Conservation (phyloP, 2,329 filamentous ascomycete species). For the Paecilomyces sp. region DNA sequence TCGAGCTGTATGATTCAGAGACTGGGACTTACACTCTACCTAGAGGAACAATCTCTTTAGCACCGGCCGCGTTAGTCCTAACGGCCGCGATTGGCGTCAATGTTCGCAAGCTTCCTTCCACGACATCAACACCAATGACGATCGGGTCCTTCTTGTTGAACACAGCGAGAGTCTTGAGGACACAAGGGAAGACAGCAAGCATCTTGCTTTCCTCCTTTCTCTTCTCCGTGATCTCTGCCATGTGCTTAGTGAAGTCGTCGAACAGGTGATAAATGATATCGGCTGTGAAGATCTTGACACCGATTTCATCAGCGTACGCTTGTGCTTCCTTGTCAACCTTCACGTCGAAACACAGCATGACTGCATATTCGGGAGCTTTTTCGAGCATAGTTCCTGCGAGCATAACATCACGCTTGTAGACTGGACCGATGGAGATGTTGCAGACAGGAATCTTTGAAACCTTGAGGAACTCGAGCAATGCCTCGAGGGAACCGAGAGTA, state of each 20-base stretch:
- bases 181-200: constrained; percentile 92
- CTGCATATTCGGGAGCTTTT: constrained; percentile 89
- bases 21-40: constrained; percentile 77
- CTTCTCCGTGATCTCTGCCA: constrained; percentile 76
- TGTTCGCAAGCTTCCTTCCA: constrained; percentile 79
- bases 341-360: constrained; percentile 99
- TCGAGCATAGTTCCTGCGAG: constrained; percentile 91
- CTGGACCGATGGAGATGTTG: constrained; percentile 94
- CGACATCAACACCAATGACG: constrained; percentile 87
- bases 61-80: constrained; percentile 68
- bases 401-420: constrained; percentile 97
- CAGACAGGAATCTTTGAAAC: constrained; percentile 94
- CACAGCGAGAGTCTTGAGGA: constrained; percentile 79
- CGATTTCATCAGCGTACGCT: constrained; percentile 83
- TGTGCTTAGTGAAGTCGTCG: constrained; percentile 92
- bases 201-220: constrained; percentile 96
- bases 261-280: constrained; percentile 99
- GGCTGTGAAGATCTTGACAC: constrained; percentile 95
- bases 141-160: constrained; percentile 99
- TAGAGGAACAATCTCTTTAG: constrained; percentile 75
- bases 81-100: constrained; percentile 87
- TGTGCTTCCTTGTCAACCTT: constrained; percentile 97
- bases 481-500: constrained; percentile 93
- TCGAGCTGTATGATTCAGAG: not conserved
- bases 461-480: constrained; percentile 90